phyloP scores from a whole-genome alignment of 495 filamentous ascomycete species.

The Penicillium longicatenatum region DNA sequence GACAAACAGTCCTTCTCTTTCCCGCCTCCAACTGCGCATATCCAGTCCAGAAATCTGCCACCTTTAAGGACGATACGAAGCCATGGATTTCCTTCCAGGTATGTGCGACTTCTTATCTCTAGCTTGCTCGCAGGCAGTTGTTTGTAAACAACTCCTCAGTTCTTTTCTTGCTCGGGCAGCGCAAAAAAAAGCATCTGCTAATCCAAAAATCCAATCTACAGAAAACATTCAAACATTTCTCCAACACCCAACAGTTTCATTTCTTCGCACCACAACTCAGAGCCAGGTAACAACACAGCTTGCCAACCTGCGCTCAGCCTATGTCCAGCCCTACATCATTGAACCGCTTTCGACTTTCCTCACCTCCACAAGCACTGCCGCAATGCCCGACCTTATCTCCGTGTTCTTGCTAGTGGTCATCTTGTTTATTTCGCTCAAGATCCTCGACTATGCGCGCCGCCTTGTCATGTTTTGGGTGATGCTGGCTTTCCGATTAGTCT shows the following conservation, averaged over 20 bases:
- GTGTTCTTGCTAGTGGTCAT: conserved; percentile 56
- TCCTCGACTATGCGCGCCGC: conserved; percentile 67
- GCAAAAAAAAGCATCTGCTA: background rate
- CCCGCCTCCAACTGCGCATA: background rate
- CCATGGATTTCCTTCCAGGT: conserved; percentile 33
- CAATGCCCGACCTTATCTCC: conserved; percentile 61
- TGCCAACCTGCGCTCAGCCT: conserved; percentile 37
- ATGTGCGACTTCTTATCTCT: background rate
- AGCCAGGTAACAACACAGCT: conserved; percentile 32
- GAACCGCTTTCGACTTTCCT: conserved; percentile 50
- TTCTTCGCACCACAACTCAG: conserved; percentile 21
- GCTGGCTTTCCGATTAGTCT: conserved; percentile 56
- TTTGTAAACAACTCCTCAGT: background rate
- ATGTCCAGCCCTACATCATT: conserved; percentile 44
- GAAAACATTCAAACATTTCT: conserved; percentile 27
- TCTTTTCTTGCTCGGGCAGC: background rate
- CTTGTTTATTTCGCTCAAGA: conserved; percentile 62
- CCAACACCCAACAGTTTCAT: conserved; percentile 26
- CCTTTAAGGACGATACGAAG: background rate
- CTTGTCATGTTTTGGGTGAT: conserved; percentile 74
- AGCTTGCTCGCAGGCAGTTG: background rate
- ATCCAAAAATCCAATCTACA: background rate
- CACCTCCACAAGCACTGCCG: conserved; percentile 43
- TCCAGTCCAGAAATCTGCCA: background rate
- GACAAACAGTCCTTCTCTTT: background rate